Base-by-base conservation (phyloP, 164 flowering plant species). In the Akebia trifoliata region DNA sequence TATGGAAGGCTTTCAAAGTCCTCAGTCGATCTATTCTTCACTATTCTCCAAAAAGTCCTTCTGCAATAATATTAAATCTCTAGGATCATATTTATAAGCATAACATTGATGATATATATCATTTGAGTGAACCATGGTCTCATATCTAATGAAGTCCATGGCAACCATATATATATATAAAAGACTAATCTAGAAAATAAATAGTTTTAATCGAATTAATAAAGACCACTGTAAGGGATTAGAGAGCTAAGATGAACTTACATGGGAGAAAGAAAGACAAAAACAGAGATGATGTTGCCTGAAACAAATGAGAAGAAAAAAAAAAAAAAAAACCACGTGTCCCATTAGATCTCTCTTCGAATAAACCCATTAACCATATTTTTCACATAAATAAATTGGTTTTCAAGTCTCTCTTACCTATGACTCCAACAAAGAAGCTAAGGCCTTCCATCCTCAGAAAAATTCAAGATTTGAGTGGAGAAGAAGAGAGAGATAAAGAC, bases 1-100 rank as follows among this genome's bases (percentile, higher is more conserved):
- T 83, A 83, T 4, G 88, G 88, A 20, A 83, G 48, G 64, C 85
- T 73, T 58, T 80, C 81, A 44, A 76, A 83, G 2, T 78, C 84
- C 52, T 74, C 84, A 0, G 86, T 81, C 6, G 84, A 74, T 52
- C 65, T 36, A 2, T 66, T 49, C 73, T 56, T 52, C 44, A 76
- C 62, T n/a, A 84, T 84, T 26, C 78, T 52, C 64, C 58, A 56
- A 47, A 83, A 83, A 1, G 82, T 81, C 8, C 39, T 49, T 37
- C 81, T 79, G 70, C 44, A 60, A 54, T 48, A 11, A 44, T n/a
- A n/a, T n/a, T n/a, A n/a, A n/a, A n/a, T n/a, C n/a, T n/a, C n/a
- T n/a, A n/a, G n/a, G n/a, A n/a, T n/a, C n/a, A n/a, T n/a, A n/a
- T n/a, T n/a, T n/a, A n/a, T n/a, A n/a, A n/a, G n/a, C n/a, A n/a